Evolutionary conservation across 2,329 filamentous ascomycete genomes (phyloP).

Genomic region (Claviceps digitariae): DNA sequence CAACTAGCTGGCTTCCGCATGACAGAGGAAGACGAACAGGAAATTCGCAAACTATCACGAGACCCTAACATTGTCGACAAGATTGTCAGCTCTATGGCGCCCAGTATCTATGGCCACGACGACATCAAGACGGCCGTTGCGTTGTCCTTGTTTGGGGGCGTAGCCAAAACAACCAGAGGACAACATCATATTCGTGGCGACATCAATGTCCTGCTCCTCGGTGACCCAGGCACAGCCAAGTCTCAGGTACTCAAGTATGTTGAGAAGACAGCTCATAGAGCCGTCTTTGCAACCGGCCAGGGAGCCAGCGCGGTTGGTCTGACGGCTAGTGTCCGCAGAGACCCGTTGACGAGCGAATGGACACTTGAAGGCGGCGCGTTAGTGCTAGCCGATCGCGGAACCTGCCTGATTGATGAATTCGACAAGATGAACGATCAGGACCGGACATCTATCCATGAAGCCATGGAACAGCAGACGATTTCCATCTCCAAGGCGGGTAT

Average conservation of each 20-base stretch:
- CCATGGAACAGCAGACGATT: slow-evolving; percentile 99
- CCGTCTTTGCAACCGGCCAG: slow-evolving; percentile 95
- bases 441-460: slow-evolving; percentile 95
- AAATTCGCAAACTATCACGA: slow-evolving; percentile 75
- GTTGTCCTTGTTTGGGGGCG: slow-evolving; percentile 85
- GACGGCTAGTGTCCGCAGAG: slow-evolving; percentile 88
- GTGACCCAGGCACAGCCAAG: slow-evolving; percentile 95
- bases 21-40: slow-evolving; percentile 86
- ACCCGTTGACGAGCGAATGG: slow-evolving; percentile 94
- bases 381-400: slow-evolving; percentile 87
- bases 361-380: slow-evolving; percentile 91
- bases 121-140: slow-evolving; percentile 97
- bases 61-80: slow-evolving; percentile 90
- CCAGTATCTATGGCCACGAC: slow-evolving; percentile 91
- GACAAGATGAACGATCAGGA: slow-evolving; percentile 99
- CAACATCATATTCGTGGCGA: slow-evolving; percentile 87
- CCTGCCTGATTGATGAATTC: slow-evolving; percentile 95
- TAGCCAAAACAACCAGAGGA: slow-evolving; percentile 80
- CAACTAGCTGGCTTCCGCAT: slow-evolving; percentile 93
- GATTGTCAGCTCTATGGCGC: slow-evolving; percentile 83
- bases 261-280: slow-evolving; percentile 91
- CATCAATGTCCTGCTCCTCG: slow-evolving; percentile 92
- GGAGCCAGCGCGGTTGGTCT: slow-evolving; percentile 95
- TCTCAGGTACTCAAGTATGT: slow-evolving; percentile 96
- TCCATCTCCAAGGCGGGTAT: slow-evolving; percentile 98